Percentiles rank a stretch among this genome's conserved stretches.
Evolutionary conservation across 768 basidiomycete genomes (phyloP).

Genomic region (Zangia roseola): DNA sequence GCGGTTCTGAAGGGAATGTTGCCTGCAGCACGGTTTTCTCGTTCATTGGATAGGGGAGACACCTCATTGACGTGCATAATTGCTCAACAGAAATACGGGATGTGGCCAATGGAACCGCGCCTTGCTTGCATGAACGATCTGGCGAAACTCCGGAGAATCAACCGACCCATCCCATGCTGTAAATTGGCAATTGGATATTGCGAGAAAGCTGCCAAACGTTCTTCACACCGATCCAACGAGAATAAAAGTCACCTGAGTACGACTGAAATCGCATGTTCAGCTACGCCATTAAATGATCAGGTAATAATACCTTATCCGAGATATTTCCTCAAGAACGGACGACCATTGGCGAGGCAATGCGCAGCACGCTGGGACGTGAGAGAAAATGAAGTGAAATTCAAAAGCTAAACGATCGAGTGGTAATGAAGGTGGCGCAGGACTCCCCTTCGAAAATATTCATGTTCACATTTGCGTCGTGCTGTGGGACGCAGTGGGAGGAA

Average conservation of each 20-base stretch:
- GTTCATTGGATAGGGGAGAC: neutral
- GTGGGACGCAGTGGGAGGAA: constrained; percentile 22
- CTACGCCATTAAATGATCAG: constrained; percentile 13
- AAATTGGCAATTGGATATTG: constrained; percentile 12
- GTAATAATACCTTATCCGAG: constrained; percentile 22
- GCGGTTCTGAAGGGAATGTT: no score
- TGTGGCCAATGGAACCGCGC: neutral
- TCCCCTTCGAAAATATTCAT: constrained; percentile 1
- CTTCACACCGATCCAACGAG: constrained; percentile 7
- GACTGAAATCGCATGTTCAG: constrained; percentile 17
- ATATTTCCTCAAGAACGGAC: constrained; percentile 4
- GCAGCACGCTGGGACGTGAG: constrained; percentile 19
- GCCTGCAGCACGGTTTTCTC: no score
- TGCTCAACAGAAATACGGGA: neutral
- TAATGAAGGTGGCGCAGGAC: neutral
- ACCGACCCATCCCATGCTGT: neutral
- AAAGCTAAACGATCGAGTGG: neutral
- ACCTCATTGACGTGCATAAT: neutral
- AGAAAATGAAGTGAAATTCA: constrained; percentile 12
- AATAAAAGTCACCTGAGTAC: constrained; percentile 7
- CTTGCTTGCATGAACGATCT: constrained; percentile 1
- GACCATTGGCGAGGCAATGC: constrained; percentile 12
- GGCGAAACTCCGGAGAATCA: neutral
- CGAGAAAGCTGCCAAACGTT: constrained; percentile 1
- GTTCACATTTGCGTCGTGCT: constrained; percentile 4